Conservation (phyloP, 495 filamentous ascomycete species). For the Chaetomium tenue region DNA sequence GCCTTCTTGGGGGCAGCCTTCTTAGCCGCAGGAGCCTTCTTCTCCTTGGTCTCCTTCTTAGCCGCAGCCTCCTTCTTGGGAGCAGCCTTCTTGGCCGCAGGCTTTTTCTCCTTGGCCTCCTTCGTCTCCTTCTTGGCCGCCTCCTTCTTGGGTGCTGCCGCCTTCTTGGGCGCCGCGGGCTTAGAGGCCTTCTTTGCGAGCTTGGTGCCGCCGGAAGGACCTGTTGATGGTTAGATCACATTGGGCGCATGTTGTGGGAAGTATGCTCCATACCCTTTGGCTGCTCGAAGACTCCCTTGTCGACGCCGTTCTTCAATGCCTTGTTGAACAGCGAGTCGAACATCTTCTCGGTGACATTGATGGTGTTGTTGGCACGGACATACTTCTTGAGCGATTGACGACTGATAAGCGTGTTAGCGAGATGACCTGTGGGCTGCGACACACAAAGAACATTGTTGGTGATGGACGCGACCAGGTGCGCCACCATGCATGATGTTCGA, state of each 20-base stretch:
- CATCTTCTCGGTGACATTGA: constrained; percentile 64
- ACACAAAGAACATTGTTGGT: not conserved
- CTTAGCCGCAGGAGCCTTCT: constrained; percentile 18
- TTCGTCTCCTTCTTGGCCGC: constrained; percentile 52
- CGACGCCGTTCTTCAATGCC: constrained; percentile 83
- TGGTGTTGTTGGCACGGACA: constrained; percentile 91
- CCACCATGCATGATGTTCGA: constrained; percentile 6
- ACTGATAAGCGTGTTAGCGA: constrained; percentile 53
- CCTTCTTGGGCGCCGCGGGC: constrained; percentile 45
- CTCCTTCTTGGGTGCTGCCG: constrained; percentile 53
- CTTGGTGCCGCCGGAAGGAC: constrained; percentile 92
- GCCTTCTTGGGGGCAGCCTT: constrained; percentile 19
- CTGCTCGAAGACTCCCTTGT: constrained; percentile 83
- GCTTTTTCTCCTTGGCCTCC: constrained; percentile 55
- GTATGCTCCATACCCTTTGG: constrained; percentile 75
- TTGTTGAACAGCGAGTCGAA: constrained; percentile 95
- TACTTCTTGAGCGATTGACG: constrained; percentile 98
- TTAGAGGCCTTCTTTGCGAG: constrained; percentile 66
- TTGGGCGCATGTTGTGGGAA: not conserved
- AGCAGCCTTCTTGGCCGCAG: constrained; percentile 25
- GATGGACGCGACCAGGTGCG: not conserved
- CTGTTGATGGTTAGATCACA: constrained; percentile 46
- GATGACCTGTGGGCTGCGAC: constrained; percentile 13
- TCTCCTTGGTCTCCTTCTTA: constrained; percentile 19
- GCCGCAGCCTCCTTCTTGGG: constrained; percentile 27